Base-by-base conservation (phyloP, 1,139 yeast species). In the Sugiyamaella paludigena region DNA sequence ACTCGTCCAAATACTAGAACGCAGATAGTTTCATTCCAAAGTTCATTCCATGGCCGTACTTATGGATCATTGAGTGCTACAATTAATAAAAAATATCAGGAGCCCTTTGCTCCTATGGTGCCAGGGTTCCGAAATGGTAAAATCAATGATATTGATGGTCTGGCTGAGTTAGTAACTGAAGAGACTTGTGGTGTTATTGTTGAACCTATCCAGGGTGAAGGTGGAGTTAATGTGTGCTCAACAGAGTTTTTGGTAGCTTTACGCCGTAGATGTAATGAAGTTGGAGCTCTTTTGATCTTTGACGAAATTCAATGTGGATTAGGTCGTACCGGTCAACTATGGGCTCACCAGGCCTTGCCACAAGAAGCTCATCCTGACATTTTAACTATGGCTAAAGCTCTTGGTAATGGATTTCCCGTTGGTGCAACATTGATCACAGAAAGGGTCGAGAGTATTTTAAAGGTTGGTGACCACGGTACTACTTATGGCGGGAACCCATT, bases 201-300 rank as follows among this genome's bases (percentile, higher is more conserved):
- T 36, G 98, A 92, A 71, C 98, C 98, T 16, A 83, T 92, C 52
- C 98, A 92, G 72, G 98, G 98, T 58, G 98, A 92, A 72, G 98
- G 98, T 49, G 98, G 98, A 53, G 83, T 92, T 19, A 81, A 83
- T 60, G 80, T 82, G 16, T 78, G 87, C 48, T 76, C 79, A 29
- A 62, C 70, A 0, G 87, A 80, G 38, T 89, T 88, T 61, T 73
- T 92, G 57, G 63, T 73, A 3, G 81, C 80, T 45, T 73, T 92
- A 65, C 81, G 86, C 58, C 68, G 79, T 58, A 70, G 87, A 49
- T 89, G 97, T 67, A 71, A 73, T 49, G 78, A 83, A 50, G 77
- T 84, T 59, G 82, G 86, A 49, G 95, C 86, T 9, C 66, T 87
- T 34, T 78, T 92, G 51, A 91, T 92, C 56, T 89, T 82, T 65